Base-by-base conservation (phyloP, 192 early-diverging fungal species). In the Coemansia sp. region DNA sequence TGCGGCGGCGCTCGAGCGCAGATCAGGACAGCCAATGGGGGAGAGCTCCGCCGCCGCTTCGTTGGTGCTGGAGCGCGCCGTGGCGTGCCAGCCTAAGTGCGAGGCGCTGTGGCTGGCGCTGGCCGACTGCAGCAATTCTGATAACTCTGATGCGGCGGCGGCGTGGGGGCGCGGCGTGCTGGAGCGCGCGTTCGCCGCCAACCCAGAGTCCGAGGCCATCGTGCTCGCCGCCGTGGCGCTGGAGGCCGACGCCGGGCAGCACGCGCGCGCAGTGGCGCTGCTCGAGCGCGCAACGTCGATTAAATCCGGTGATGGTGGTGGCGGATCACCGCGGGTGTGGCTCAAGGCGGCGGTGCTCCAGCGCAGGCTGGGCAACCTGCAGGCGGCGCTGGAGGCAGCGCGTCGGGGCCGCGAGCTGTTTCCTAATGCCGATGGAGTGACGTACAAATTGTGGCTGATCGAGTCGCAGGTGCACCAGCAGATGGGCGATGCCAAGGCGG, bases 221-320 rank as follows among this genome's bases (percentile, higher is more conserved):
- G 93, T 96, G 87, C 75, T 99, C 64, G 96, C 96, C 1, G 97
- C 96, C 24, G 94, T 97, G 41, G 96, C 97, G 71, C 86, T 99
- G 19, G 96, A 99, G 80, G 90, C 90, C n/a, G 96, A 96, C 65
- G 93, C 86, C 36, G 85, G 87, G 1, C 89, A 96, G 72, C 86
- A 89, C 62, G 85, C 85, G 4, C 86, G 92, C 47, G 97, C 96
- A 2, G 87, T 90, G 47, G 62, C 81, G 22, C 69, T 99, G 20
- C 77, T 98, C 20, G 82, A 86, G 58, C 86, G 86, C 36, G 96
- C 96, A 0, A 79, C 95, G 6, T 7, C 35, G 6, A 63, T 43
- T 10, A 20, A 25, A 14, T 75, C 68, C 40, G 58, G 15, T 20
- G 19, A 64, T 7, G 86, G 47, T 24, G 46, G 46, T 24, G 25